These are phyloP conservation scores for Gigaspora rosea DNA, from an alignment of 192 early-diverging fungal species.

Conservation along the genomic window DNA sequence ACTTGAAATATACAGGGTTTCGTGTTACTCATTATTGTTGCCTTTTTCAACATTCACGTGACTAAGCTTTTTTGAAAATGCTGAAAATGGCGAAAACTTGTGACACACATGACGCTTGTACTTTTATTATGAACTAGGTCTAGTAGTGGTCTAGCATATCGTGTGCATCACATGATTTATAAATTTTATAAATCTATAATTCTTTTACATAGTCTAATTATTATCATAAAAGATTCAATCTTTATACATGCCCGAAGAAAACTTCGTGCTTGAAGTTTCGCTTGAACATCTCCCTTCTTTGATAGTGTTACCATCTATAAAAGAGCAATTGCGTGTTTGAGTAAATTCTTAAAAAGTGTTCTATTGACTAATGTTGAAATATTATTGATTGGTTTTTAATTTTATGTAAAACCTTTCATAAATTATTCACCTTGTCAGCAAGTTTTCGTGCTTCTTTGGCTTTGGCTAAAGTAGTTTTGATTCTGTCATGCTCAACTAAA, in stretches of 20 bases:
- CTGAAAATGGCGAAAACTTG: no score
- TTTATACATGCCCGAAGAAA: constrained; percentile 53
- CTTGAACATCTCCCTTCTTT: constrained; percentile 69
- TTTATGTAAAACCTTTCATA: not conserved
- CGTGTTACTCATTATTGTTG: no score
- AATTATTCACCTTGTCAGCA: constrained; percentile 68
- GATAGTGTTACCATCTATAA: constrained; percentile 79
- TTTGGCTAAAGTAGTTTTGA: constrained; percentile 91
- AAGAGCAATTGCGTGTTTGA: no score
- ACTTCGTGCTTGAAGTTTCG: constrained; percentile 57
- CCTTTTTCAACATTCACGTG: no score
- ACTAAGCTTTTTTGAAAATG: not conserved
- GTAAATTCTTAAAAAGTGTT: not conserved
- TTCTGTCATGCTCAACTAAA: constrained; percentile 84
- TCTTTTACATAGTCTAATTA: not conserved
- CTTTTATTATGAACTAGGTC: no score
- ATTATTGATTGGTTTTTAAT: not conserved
- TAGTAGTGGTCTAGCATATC: no score
- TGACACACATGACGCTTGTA: no score
- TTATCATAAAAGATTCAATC: not conserved
- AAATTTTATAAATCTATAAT: not conserved
- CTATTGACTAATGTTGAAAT: not conserved
- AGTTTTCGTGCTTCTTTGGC: constrained; percentile 86
- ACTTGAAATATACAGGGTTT: no score
- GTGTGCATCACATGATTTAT: no score